phyloP scores from a whole-genome alignment of 495 filamentous ascomycete genomes.

The Talaromyces ruber region DNA sequence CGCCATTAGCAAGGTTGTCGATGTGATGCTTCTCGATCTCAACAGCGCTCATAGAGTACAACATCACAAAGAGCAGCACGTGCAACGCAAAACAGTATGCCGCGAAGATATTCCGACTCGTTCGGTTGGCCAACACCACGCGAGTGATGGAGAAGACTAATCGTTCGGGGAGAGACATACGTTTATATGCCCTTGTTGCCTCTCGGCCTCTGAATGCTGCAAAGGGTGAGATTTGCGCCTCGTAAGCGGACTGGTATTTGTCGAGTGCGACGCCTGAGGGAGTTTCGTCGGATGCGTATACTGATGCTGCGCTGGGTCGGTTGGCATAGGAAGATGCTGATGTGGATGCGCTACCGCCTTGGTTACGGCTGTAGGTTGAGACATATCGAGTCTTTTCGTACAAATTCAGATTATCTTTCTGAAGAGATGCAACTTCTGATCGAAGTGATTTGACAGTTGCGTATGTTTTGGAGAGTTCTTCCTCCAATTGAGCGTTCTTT shows the following conservation, averaged over 20 bases:
- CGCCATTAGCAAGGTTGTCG: conserved; percentile 29
- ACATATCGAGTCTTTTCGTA: conserved; percentile 98
- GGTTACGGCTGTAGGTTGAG: conserved; percentile 74
- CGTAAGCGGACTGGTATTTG: conserved; percentile 87
- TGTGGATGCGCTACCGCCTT: conserved; percentile 49
- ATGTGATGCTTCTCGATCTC: conserved; percentile 49
- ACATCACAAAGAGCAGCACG: conserved; percentile 71
- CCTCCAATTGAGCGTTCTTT: conserved; percentile 83
- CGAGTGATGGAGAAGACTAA: conserved; percentile 85
- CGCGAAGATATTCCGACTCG: conserved; percentile 92
- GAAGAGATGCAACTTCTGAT: conserved; percentile 83
- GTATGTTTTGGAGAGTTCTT: conserved; percentile 78
- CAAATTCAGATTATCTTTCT: conserved; percentile 92
- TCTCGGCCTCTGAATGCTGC: conserved; percentile 90
- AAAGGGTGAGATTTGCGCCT: conserved; percentile 91
- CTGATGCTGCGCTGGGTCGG: conserved; percentile 66
- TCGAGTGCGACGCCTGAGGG: conserved; percentile 63
- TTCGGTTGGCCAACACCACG: conserved; percentile 81
- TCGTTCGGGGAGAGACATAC: conserved; percentile 87
- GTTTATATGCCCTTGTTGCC: conserved; percentile 82
- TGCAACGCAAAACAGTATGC: conserved; percentile 86
- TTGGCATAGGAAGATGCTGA: conserved; percentile 62
- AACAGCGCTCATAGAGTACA: conserved; percentile 72
- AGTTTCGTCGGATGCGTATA: conserved; percentile 52
- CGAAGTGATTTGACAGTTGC: conserved; percentile 75